Evolutionary conservation across 352 stramenopile genomes (phyloP).

Genomic region (Globisporangium cylindrosporum): DNA sequence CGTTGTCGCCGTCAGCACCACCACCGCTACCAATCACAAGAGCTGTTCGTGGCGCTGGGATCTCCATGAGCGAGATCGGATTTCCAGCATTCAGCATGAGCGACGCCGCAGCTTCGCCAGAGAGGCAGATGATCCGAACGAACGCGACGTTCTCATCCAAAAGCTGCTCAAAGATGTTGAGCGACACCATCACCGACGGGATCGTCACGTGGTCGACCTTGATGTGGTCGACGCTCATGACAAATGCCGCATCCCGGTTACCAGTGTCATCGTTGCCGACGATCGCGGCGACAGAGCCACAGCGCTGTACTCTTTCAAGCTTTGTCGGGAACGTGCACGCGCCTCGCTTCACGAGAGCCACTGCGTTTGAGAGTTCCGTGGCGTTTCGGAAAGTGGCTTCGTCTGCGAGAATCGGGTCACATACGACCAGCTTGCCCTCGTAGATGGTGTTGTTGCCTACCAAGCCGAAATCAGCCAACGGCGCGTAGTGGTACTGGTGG

Average conservation of each 20-base stretch:
- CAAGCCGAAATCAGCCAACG: conserved; percentile 61
- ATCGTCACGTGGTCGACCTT: conserved; percentile 62
- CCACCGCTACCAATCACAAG: not conserved
- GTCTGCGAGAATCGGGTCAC: conserved; percentile 49
- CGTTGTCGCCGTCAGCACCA: not conserved
- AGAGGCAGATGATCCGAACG: conserved; percentile 49
- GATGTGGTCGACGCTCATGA: conserved; percentile 75
- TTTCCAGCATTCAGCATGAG: conserved; percentile 23
- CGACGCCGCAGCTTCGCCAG: conserved; percentile 36
- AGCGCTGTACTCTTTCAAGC: conserved; percentile 54
- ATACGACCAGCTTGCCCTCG: conserved; percentile 38
- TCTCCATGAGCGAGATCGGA: conserved; percentile 22
- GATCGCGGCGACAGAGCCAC: conserved; percentile 54
- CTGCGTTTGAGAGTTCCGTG: conserved; percentile 26
- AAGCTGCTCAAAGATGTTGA: conserved; percentile 36
- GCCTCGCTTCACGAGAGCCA: conserved; percentile 57
- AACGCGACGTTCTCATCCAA: conserved; percentile 17
- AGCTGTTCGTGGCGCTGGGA: conserved; percentile 15
- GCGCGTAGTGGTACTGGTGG: conserved; percentile 52
- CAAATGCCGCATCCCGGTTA: conserved; percentile 50
- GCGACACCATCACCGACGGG: conserved; percentile 69
- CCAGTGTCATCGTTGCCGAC: conserved; percentile 62
- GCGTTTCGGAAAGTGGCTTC: conserved; percentile 35
- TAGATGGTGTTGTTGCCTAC: conserved; percentile 38
- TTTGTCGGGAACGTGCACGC: conserved; percentile 71